A percentile compares a stretch with the other conserved stretches of the same genome.
phyloP scores from a whole-genome alignment of 768 basidiomycete genomes.

The Psilocybe tampanensis region DNA sequence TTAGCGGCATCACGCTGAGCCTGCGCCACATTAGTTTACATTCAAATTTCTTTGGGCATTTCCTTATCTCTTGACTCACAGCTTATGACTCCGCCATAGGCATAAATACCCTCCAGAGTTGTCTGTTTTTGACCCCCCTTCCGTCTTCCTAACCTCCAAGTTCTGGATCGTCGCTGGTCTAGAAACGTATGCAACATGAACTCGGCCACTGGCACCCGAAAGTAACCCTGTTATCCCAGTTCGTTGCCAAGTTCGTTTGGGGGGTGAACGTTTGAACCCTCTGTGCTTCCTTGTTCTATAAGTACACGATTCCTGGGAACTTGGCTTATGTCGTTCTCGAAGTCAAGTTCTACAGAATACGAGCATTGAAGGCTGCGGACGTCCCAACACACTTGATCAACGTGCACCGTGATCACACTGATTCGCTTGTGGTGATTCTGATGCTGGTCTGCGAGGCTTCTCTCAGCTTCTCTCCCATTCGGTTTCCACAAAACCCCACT shows the following conservation, averaged over 20 bases:
- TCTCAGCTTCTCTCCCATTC: no score
- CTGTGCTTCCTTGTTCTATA: neutral
- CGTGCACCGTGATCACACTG: neutral
- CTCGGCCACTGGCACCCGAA: no score
- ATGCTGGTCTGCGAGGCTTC: neutral
- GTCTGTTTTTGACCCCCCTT: no score
- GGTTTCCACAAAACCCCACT: neutral
- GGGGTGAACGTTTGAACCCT: neutral
- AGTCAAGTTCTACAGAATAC: neutral
- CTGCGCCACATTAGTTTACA: slow-evolving; percentile 2
- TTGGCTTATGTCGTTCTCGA: neutral
- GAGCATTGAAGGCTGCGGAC: neutral
- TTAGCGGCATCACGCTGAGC: slow-evolving; percentile 13
- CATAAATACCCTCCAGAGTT: no score
- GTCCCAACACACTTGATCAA: neutral
- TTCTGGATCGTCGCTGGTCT: no score
- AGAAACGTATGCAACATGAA: neutral
- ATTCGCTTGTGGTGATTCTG: neutral
- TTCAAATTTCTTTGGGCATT: slow-evolving; percentile 3
- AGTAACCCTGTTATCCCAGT: neutral
- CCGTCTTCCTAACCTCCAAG: no score
- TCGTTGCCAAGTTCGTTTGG: neutral
- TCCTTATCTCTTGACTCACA: slow-evolving; percentile 11
- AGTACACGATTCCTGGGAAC: neutral
- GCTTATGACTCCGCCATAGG: neutral